Evolutionary conservation across 768 basidiomycete genomes (phyloP).

Genomic region (Chalciporus sphaerocephalus): DNA sequence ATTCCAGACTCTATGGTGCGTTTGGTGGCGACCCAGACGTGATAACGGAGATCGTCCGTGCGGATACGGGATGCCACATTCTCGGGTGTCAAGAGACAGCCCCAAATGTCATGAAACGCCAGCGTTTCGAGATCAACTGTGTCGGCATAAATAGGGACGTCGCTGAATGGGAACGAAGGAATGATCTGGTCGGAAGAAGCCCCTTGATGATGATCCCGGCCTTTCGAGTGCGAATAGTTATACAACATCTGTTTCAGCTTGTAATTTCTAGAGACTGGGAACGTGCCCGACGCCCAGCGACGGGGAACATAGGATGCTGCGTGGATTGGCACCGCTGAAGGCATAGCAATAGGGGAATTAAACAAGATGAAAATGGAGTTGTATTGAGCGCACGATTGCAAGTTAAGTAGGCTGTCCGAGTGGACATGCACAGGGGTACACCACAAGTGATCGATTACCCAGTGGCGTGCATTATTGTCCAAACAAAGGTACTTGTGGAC

Average conservation of each 20-base stretch:
- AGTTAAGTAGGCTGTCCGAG: conserved; percentile 14
- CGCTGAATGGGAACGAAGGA: conserved; percentile 28
- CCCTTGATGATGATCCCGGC: neutral
- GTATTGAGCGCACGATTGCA: neutral
- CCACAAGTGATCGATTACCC: neutral
- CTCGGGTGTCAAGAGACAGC: conserved; percentile 33
- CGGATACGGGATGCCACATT: conserved; percentile 25
- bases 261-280: conserved; percentile 25
- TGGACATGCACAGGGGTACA: conserved; percentile 11
- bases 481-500: conserved; percentile 4
- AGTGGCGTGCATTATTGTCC: neutral
- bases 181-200: conserved; percentile 29
- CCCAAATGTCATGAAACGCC: conserved; percentile 32
- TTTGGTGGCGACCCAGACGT: conserved; percentile 33
- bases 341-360: conserved; percentile 8
- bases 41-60: conserved; percentile 29
- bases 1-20: conserved; percentile 26
- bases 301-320: conserved; percentile 15
- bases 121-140: conserved; percentile 40
- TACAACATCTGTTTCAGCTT: conserved; percentile 27
- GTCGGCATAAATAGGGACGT: conserved; percentile 32
- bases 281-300: conserved; percentile 24
- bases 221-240: conserved; percentile 12
- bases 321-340: conserved; percentile 1
- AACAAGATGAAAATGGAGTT: neutral